These are phyloP conservation scores for Chlamydomonas sphaeroides DNA, from an alignment of 139 green algal species.

Conservation along the genomic window DNA sequence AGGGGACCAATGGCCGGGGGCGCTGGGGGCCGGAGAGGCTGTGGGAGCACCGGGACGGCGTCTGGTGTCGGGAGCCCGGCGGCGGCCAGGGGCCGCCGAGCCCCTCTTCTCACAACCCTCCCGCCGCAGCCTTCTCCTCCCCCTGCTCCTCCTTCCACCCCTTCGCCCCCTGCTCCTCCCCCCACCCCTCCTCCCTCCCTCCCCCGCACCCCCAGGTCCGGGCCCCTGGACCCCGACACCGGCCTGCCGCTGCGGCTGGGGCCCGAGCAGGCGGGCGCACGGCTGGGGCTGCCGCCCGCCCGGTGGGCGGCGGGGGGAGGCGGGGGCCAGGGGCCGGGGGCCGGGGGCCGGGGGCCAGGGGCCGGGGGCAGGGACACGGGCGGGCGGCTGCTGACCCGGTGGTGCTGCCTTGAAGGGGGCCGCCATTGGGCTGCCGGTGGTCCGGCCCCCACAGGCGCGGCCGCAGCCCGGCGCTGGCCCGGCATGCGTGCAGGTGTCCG, in stretches of 20 bases:
- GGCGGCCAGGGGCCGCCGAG: too few species aligned
- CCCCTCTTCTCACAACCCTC: neutral
- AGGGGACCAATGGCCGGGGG: neutral
- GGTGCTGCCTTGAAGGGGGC: neutral
- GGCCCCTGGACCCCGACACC: constrained; percentile 16
- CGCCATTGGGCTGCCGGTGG: neutral
- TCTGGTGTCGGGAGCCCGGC: too few species aligned
- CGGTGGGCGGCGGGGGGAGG: neutral
- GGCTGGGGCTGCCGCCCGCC: constrained; percentile 14
- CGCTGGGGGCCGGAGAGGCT: too few species aligned
- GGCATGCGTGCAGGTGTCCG: neutral
- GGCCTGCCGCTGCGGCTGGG: neutral
- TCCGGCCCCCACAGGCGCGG: too few species aligned
- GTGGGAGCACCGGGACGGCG: neutral
- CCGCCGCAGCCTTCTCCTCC: too few species aligned
- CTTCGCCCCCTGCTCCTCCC: neutral
- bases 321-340: neutral
- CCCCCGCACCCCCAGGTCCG: constrained; percentile 19
- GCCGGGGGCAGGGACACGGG: neutral
- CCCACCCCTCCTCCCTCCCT: neutral
- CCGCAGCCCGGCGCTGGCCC: too few species aligned
- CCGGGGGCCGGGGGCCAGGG: neutral
- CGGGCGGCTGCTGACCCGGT: neutral
- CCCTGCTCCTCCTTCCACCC: neutral
- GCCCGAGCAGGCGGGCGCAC: neutral